Percentiles rank a stretch among this genome's conserved stretches.
Conservation (phyloP, 768 basidiomycete species). For the Antrodiella citrinella region DNA sequence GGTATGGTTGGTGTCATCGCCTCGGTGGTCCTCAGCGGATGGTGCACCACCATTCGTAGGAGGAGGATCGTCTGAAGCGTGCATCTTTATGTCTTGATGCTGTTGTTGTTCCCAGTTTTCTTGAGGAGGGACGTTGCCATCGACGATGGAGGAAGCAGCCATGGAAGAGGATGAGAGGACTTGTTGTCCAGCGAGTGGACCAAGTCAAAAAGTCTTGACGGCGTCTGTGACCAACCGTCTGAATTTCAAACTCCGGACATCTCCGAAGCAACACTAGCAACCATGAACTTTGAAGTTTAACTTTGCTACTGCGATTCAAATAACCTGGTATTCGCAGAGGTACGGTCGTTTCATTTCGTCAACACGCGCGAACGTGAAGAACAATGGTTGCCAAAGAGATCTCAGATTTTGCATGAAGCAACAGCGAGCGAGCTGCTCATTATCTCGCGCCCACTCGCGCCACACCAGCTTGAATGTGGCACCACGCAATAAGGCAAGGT, state of each 20-base stretch:
- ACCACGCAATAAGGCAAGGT: too few species aligned
- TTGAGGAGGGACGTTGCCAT: slow-evolving; percentile 7
- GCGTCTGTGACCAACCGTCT: too few species aligned
- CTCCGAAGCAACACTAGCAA: too few species aligned
- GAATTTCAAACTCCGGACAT: background rate
- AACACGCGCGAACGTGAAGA: background rate
- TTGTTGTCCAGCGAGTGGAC: too few species aligned
- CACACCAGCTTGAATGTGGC: too few species aligned
- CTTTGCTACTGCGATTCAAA: too few species aligned
- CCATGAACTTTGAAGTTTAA: too few species aligned
- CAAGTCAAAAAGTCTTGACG: too few species aligned
- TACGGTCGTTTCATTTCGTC: too few species aligned
- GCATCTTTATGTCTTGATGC: background rate
- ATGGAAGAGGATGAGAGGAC: background rate
- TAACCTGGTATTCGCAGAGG: too few species aligned
- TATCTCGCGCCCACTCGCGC: too few species aligned
- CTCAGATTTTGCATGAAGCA: background rate
- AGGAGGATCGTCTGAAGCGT: slow-evolving; percentile 12
- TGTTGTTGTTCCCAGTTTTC: slow-evolving; percentile 13
- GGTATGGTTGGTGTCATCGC: slow-evolving; percentile 11
- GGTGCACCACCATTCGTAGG: slow-evolving; percentile 6
- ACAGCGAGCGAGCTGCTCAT: background rate
- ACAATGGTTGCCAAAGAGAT: background rate
- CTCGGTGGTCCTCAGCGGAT: slow-evolving; percentile 12
- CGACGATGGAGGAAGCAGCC: slow-evolving; percentile 13